Percentiles rank a stretch among this genome's conserved stretches.
Conservation (phyloP, 768 basidiomycete genomes). For the Cystoderma amianthinum region DNA sequence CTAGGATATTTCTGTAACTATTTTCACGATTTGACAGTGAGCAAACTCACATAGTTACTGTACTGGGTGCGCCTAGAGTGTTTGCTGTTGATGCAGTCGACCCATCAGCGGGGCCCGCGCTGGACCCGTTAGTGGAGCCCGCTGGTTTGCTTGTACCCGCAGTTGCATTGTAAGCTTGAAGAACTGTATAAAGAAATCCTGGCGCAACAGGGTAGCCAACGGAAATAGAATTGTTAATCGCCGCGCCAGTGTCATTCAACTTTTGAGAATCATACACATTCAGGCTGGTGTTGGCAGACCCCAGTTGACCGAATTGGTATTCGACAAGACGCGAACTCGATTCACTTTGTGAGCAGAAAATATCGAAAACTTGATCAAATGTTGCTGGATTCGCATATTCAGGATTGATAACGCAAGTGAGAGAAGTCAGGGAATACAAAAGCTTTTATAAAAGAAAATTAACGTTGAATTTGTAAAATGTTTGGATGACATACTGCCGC, state of each 20-base stretch:
- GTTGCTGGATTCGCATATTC: conserved; percentile 56
- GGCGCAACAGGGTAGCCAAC: conserved; percentile 34
- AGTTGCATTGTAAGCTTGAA: conserved; percentile 60
- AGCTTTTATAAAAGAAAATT: conserved; percentile 37
- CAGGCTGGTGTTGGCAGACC: conserved; percentile 40
- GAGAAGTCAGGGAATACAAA: conserved; percentile 67
- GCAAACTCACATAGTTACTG: conserved; percentile 68
- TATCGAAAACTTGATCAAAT: conserved; percentile 70
- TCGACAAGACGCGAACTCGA: conserved; percentile 49
- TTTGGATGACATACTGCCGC: conserved; percentile 60
- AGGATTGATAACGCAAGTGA: conserved; percentile 69
- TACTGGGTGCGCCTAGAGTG: conserved; percentile 24
- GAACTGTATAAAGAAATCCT: conserved; percentile 66
- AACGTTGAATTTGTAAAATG: too few relatives aligned
- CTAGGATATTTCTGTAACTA: conserved; percentile 22
- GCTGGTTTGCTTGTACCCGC: conserved; percentile 9
- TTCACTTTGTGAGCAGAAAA: conserved; percentile 67
- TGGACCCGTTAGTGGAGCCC: neutral
- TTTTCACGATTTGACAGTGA: conserved; percentile 1
- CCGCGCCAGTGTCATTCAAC: conserved; percentile 46
- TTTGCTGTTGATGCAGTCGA: conserved; percentile 4
- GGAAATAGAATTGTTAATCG: conserved; percentile 37
- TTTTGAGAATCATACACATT: conserved; percentile 55
- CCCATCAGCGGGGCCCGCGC: conserved; percentile 11
- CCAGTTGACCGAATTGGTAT: conserved; percentile 55